A percentile compares a stretch with the other conserved stretches of the same genome.
Conservation (phyloP, 2,329 filamentous ascomycete species). For the Verticillium isaacii region DNA sequence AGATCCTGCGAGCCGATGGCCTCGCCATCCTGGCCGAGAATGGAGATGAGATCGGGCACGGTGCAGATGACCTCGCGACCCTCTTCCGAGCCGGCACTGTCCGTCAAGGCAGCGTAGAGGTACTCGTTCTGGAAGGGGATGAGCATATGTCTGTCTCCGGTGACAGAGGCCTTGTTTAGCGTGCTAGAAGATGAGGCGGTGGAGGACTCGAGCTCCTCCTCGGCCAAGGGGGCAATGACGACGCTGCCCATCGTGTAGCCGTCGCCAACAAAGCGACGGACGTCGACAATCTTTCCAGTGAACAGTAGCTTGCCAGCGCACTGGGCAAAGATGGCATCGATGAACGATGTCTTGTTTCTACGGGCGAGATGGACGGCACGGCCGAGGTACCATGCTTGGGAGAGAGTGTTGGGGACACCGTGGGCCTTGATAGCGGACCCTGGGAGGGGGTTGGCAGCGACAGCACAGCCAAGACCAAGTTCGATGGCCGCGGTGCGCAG, state of each 20-base stretch:
- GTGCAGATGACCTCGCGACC: constrained; percentile 27
- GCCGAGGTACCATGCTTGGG: constrained; percentile 28
- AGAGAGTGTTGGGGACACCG: constrained; percentile 26
- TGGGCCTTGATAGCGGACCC: constrained; percentile 26
- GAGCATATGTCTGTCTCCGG: constrained; percentile 23
- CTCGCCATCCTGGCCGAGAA: constrained; percentile 37
- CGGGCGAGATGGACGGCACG: constrained; percentile 24
- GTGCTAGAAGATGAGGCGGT: constrained; percentile 4
- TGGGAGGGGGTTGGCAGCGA: constrained; percentile 26
- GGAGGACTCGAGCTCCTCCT: constrained; percentile 20
- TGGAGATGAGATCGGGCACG: constrained; percentile 30
- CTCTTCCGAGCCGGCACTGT: constrained; percentile 21
- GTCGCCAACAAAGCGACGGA: constrained; percentile 29
- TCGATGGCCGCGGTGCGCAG: constrained; percentile 30
- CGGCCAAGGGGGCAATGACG: constrained; percentile 22
- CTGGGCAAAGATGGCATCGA: constrained; percentile 19
- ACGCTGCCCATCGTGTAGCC: constrained; percentile 36
- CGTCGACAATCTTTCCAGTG: constrained; percentile 34
- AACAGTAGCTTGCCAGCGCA: constrained; percentile 30
- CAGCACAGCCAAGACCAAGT: constrained; percentile 31
- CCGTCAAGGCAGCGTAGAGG: constrained; percentile 29
- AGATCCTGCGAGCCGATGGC: constrained; percentile 45
- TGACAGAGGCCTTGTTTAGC: constrained; percentile 6
- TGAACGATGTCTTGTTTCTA: constrained; percentile 19
- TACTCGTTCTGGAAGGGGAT: constrained; percentile 39